phyloP scores from a whole-genome alignment of 208 protist species.

The Vickermania spadyakhi region DNA sequence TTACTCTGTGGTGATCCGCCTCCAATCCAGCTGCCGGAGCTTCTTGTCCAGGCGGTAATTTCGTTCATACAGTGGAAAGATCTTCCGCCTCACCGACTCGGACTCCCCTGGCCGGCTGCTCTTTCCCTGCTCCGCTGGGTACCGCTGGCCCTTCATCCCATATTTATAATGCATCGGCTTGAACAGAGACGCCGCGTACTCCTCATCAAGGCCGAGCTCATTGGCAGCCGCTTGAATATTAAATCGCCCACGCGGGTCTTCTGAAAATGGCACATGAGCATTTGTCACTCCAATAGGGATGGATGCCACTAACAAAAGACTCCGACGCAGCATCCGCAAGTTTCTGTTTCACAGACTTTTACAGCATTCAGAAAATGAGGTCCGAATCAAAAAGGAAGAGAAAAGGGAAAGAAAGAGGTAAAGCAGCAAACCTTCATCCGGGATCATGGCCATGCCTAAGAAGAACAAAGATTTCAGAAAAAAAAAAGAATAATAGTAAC shows the following conservation, averaged over 20 bases:
- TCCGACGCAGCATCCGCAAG: too few species aligned
- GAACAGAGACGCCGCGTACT: slow-evolving; percentile 73
- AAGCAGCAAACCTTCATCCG: slow-evolving; percentile 74
- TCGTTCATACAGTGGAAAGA: slow-evolving; percentile 72
- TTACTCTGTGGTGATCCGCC: slow-evolving; percentile 57
- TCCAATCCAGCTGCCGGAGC: slow-evolving; percentile 37
- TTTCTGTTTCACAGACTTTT: slow-evolving; percentile 40
- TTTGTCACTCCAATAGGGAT: background rate
- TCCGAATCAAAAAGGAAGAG: slow-evolving; percentile 56
- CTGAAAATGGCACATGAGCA: slow-evolving; percentile 21
- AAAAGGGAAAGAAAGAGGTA: slow-evolving; percentile 58
- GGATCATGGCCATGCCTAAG: slow-evolving; percentile 70
- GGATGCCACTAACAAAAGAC: too few species aligned
- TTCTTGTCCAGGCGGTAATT: slow-evolving; percentile 51
- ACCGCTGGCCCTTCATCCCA: slow-evolving; percentile 62
- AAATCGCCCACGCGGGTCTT: slow-evolving; percentile 70
- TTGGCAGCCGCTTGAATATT: slow-evolving; percentile 73
- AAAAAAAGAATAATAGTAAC: slow-evolving; percentile 7
- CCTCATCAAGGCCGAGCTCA: slow-evolving; percentile 64
- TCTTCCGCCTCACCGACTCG: slow-evolving; percentile 33
- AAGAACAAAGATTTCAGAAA: slow-evolving; percentile 75
- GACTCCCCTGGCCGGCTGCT: slow-evolving; percentile 61
- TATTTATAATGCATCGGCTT: slow-evolving; percentile 79
- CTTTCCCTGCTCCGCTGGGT: slow-evolving; percentile 69
- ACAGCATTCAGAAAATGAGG: slow-evolving; percentile 55